phyloP scores from a whole-genome alignment of 2,329 filamentous ascomycete genomes.

The Emmonsia crescens region DNA sequence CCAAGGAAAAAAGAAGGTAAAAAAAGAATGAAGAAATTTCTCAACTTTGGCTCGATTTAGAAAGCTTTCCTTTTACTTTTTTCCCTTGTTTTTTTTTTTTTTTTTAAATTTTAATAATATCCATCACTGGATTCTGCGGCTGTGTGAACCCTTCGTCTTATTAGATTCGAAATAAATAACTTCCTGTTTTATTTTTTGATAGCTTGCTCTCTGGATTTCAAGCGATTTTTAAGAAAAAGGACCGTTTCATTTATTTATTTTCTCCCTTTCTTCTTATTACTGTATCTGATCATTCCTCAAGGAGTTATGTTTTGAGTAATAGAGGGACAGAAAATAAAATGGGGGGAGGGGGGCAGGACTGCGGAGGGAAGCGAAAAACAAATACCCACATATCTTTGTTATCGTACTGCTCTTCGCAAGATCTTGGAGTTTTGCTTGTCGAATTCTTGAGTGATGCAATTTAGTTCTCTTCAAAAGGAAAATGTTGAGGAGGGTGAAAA shows the following conservation, averaged over 20 bases:
- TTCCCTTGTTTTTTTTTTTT: background rate
- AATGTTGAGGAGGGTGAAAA: too few species aligned
- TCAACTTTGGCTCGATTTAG: background rate
- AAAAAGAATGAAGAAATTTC: background rate
- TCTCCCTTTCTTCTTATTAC: background rate
- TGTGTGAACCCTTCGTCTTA: background rate
- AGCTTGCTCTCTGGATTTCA: background rate
- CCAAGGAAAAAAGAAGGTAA: background rate
- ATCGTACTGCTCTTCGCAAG: too few species aligned
- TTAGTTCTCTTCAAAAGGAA: too few species aligned
- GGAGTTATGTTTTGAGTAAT: background rate
- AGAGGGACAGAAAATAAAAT: background rate
- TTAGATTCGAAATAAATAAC: background rate
- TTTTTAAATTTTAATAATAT: background rate
- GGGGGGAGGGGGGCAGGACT: background rate
- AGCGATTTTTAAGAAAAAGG: background rate
- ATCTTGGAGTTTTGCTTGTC: too few species aligned
- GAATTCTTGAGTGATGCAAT: too few species aligned
- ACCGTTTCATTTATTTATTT: background rate
- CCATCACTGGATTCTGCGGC: background rate
- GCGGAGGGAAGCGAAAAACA: too few species aligned
- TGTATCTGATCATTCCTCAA: background rate
- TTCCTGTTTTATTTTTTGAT: background rate
- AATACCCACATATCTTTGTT: too few species aligned
- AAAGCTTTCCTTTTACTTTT: background rate